Evolutionary conservation across 2,329 filamentous ascomycete species (phyloP), one percentile per base, ranked within the genome.

Genomic region (Neofusicoccum kwambonambiense): DNA sequence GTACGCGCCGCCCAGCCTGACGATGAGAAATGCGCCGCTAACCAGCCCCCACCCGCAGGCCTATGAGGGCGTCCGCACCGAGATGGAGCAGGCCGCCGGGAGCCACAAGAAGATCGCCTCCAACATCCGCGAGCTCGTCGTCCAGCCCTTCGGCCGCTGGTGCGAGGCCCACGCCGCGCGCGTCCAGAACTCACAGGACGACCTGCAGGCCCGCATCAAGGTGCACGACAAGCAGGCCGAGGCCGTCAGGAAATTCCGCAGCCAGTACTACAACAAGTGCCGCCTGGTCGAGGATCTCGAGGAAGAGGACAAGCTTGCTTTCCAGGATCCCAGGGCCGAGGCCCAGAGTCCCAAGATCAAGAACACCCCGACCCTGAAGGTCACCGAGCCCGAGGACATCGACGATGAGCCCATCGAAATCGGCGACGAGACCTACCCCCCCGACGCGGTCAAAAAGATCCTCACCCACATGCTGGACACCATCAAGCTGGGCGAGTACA

Each of bases 231-330:
- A 91, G 70, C 96, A 99, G 78, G 90, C 90, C 65, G 95, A 99
- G 68, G 78, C 86, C 19, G 92, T 97, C 67, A 92, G 93, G 84
- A 98, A 98, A 80, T 86, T 97, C 71, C 89, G 95, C 69, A 97
- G 91, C 78, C 91, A 92, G 71, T 99, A 99, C 80, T 98, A 98
- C 85, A 99, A 98, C 83, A 99, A 98, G 80, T 99, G 95, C 77
- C 90, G 96, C 57, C 83, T 97, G 67, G 90, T 98, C 6, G 96
- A 99, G 76, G 95, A 99, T 75, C 81, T 98, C 67, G 95, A 99
- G 77, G 95, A 99, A 79, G 96, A 99, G 82, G 97, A 97, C 78
- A 98, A 99, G 80, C 86, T 99, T 64, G 95, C 93, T 44, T 99
- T 99, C 79, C 93, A 97, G 77, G 92, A 93, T 69, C 92, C 93